A percentile compares a stretch with the other conserved stretches of the same genome.
phyloP scores from a whole-genome alignment of 495 filamentous ascomycete genomes.

The Stereocaulon alpinum region DNA sequence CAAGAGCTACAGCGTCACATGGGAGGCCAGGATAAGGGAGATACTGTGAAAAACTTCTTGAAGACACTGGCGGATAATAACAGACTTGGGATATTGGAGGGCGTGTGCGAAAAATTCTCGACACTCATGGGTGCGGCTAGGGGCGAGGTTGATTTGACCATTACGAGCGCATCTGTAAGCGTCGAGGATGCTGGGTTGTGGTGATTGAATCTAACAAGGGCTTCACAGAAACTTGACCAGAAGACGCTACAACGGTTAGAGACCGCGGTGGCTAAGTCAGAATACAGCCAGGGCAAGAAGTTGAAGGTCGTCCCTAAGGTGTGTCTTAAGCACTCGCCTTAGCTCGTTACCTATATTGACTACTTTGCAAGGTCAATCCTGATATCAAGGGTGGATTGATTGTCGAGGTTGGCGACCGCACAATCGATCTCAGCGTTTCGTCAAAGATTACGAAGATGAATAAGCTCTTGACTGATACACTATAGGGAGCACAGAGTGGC shows the following conservation, averaged over 20 bases:
- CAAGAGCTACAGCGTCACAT: conserved; percentile 71
- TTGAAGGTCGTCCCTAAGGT: conserved; percentile 92
- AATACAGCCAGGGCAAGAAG: conserved; percentile 88
- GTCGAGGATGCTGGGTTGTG: background rate
- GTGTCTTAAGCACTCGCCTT: conserved; percentile 8
- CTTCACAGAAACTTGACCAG: conserved; percentile 65
- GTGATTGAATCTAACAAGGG: background rate
- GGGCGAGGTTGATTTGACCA: conserved; percentile 84
- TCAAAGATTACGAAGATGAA: conserved; percentile 95
- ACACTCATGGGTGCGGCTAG: conserved; percentile 77
- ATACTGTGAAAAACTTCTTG: conserved; percentile 90
- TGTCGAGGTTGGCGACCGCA: conserved; percentile 95
- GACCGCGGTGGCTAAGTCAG: conserved; percentile 76
- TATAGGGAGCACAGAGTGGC: conserved; percentile 47
- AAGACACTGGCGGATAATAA: conserved; percentile 88
- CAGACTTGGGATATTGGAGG: conserved; percentile 69
- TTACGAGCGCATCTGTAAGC: conserved; percentile 81
- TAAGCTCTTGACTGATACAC: conserved; percentile 90
- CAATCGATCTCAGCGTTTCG: conserved; percentile 93
- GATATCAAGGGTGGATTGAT: conserved; percentile 89
- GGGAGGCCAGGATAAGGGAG: conserved; percentile 56
- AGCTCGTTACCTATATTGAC: conserved; percentile 6
- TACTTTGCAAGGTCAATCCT: conserved; percentile 62
- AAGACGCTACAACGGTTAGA: conserved; percentile 79
- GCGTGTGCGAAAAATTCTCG: conserved; percentile 77